A percentile compares a stretch with the other conserved stretches of the same genome.
These are phyloP conservation scores for Croton setiger DNA, from an alignment of 441 rosid genomes.

Conservation along the genomic window DNA sequence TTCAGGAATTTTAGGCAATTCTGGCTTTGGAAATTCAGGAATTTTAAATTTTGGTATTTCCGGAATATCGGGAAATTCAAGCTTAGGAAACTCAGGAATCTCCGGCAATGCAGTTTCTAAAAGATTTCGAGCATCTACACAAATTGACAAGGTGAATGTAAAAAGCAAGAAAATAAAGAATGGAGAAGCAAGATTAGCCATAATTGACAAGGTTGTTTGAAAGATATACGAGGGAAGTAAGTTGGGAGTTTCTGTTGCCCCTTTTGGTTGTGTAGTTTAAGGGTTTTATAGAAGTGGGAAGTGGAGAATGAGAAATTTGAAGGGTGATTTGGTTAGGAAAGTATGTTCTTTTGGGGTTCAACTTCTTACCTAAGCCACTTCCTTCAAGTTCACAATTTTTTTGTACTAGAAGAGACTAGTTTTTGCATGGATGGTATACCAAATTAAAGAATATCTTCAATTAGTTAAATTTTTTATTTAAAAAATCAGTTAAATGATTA, in stretches of 20 bases:
- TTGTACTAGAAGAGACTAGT: no score
- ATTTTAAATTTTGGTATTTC: not conserved
- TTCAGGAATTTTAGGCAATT: conserved; percentile 19
- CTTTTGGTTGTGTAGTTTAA: not conserved
- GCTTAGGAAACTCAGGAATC: conserved; percentile 6
- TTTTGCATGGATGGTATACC: no score
- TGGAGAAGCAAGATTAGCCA: not conserved
- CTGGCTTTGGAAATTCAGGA: conserved; percentile 19
- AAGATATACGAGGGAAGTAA: not conserved
- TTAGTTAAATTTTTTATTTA: no score
- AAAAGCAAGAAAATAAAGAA: conserved; percentile 12
- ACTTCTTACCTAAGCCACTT: conserved; percentile 12
- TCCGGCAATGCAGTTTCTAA: conserved; percentile 17
- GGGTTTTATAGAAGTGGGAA: conserved; percentile 22
- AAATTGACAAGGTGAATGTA: conserved; percentile 15
- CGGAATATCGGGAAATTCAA: conserved; percentile 4
- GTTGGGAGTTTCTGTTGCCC: not conserved
- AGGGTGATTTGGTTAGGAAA: not conserved
- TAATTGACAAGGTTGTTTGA: no score
- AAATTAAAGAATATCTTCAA: no score
- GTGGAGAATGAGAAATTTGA: not conserved
- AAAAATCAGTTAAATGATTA: no score
- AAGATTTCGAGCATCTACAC: conserved; percentile 16
- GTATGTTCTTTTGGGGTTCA: conserved; percentile 10
- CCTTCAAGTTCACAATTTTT: not conserved